Percentiles rank a stretch among this genome's conserved stretches.
These are phyloP conservation scores for Lachnellula hyalina DNA, from an alignment of 2,329 filamentous ascomycete genomes.

Conservation along the genomic window DNA sequence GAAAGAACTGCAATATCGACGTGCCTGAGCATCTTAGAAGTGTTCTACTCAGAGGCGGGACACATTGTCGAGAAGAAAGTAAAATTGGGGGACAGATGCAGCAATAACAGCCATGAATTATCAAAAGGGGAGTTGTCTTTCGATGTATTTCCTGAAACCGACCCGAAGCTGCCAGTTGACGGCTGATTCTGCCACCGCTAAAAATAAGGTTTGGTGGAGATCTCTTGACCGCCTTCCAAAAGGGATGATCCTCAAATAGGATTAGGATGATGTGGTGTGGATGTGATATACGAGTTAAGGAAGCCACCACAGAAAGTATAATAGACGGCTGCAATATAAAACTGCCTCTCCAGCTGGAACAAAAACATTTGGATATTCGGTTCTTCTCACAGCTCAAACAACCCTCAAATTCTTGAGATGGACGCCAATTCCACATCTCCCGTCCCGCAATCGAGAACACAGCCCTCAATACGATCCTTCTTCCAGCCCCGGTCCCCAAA, in stretches of 20 bases:
- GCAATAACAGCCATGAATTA: neutral
- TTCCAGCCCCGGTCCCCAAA: constrained; percentile 47
- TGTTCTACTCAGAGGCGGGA: neutral
- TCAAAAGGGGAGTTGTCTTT: too few relatives aligned
- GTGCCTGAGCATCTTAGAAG: constrained; percentile 18
- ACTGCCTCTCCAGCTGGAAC: neutral
- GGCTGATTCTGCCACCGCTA: constrained; percentile 4
- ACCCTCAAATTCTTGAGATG: neutral
- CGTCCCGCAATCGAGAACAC: constrained; percentile 22
- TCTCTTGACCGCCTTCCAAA: neutral
- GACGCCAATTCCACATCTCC: constrained; percentile 4
- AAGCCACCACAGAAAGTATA: neutral
- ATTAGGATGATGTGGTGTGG: neutral
- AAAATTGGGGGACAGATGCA: neutral
- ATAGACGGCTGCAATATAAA: too few relatives aligned
- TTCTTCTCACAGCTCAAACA: neutral
- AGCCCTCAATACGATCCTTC: constrained; percentile 59
- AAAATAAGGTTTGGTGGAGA: constrained; percentile 13
- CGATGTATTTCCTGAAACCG: constrained; percentile 20
- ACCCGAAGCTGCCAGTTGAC: constrained; percentile 9
- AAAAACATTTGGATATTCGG: too few relatives aligned
- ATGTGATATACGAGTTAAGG: neutral
- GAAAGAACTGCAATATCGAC: constrained; percentile 13
- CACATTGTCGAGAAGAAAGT: constrained; percentile 4
- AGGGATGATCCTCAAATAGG: constrained; percentile 3